These are phyloP conservation scores for Zarea fungicola DNA, from an alignment of 2,329 filamentous ascomycete genomes.

Conservation along the genomic window DNA sequence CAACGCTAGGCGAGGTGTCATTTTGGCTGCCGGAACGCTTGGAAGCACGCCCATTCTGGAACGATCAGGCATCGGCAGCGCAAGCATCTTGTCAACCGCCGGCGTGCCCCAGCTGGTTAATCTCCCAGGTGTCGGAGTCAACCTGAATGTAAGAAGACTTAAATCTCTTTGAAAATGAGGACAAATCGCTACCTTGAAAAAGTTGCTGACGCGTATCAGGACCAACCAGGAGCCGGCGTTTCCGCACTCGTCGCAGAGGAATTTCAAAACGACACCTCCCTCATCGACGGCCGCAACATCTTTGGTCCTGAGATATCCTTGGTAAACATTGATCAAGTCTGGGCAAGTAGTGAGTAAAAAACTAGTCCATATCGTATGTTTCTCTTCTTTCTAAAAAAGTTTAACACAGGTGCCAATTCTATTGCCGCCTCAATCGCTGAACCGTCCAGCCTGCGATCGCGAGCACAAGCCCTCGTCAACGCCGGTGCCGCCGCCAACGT, in stretches of 20 bases:
- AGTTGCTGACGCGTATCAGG: neutral
- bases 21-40: conserved; percentile 17
- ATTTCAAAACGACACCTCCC: conserved; percentile 19
- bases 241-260: conserved; percentile 16
- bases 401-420: conserved; percentile 5
- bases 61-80: conserved; percentile 49
- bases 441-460: conserved; percentile 7
- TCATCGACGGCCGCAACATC: conserved; percentile 16
- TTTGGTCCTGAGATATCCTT: conserved; percentile 21
- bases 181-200: neutral
- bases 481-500: conserved; percentile 19
- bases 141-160: conserved; percentile 20
- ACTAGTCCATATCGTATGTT: no score
- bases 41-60: conserved; percentile 38
- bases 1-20: conserved; percentile 12
- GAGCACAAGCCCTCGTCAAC: conserved; percentile 18
- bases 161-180: no score
- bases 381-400: no score
- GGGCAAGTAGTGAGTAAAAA: conserved; percentile 7
- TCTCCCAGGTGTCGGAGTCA: conserved; percentile 47
- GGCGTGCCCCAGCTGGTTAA: conserved; percentile 44
- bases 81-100: conserved; percentile 38
- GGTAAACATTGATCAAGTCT: conserved; percentile 19
- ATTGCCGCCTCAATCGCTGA: conserved; percentile 7
- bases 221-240: conserved; percentile 18